phyloP scores from a whole-genome alignment of 2,329 filamentous ascomycete genomes.

The Domatiomyces globalis region DNA sequence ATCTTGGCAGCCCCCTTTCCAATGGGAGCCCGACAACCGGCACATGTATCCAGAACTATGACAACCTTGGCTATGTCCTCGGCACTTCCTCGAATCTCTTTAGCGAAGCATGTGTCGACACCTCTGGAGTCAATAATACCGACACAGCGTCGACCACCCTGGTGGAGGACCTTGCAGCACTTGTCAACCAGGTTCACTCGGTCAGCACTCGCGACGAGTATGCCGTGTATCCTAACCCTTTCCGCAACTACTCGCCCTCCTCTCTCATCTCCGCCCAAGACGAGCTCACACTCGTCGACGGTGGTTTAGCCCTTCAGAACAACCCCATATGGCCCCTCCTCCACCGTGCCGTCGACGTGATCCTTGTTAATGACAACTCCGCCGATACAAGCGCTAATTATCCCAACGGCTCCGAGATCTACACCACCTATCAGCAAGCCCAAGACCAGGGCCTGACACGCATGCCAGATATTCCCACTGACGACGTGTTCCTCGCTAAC shows the following conservation, averaged over 20 bases:
- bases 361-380: constrained; percentile 51
- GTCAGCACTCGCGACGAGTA: constrained; percentile 26
- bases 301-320: constrained; percentile 38
- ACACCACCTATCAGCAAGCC: constrained; percentile 44
- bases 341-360: constrained; percentile 44
- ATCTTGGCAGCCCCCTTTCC: constrained; percentile 45
- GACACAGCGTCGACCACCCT: constrained; percentile 16
- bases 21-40: constrained; percentile 29
- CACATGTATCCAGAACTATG: constrained; percentile 36
- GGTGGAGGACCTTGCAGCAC: constrained; percentile 15
- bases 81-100: constrained; percentile 34
- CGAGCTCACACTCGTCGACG: constrained; percentile 37
- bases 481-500: constrained; percentile 42
- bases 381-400: constrained; percentile 45
- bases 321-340: constrained; percentile 40
- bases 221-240: constrained; percentile 48
- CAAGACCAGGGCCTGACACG: constrained; percentile 34
- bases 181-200: constrained; percentile 22
- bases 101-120: constrained; percentile 21
- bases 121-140: constrained; percentile 15
- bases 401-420: constrained; percentile 47
- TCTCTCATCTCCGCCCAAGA: constrained; percentile 24
- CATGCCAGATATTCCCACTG: constrained; percentile 46
- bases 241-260: constrained; percentile 37
- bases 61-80: constrained; percentile 36